A percentile compares a stretch with the other conserved stretches of the same genome.
These are phyloP conservation scores for Prunus salicina DNA, from an alignment of 306 rosid genomes.

Conservation along the genomic window DNA sequence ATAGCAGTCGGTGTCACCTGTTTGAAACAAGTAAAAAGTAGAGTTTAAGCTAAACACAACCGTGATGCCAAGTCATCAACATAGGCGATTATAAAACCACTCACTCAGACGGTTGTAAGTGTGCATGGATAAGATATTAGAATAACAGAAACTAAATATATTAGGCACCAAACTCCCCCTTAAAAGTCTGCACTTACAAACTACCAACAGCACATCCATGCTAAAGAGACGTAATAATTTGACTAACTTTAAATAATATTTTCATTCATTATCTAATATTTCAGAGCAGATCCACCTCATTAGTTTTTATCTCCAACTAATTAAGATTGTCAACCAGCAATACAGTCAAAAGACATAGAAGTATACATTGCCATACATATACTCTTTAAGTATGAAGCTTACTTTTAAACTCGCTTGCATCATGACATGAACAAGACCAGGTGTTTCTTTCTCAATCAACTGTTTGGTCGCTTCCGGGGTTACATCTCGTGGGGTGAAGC, in stretches of 20 bases:
- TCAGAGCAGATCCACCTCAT: background rate
- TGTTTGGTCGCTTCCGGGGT: slow-evolving; percentile 96
- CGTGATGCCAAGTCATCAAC: background rate
- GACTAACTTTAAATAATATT: background rate
- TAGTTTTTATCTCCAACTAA: background rate
- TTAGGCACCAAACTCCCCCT: background rate
- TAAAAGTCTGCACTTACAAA: background rate
- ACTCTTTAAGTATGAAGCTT: background rate
- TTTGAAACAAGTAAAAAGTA: slow-evolving; percentile 25
- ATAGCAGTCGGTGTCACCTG: slow-evolving; percentile 92
- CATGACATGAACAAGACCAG: slow-evolving; percentile 83
- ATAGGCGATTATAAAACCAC: background rate
- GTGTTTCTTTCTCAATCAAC: slow-evolving; percentile 86
- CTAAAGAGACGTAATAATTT: background rate
- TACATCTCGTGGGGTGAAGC: slow-evolving; percentile 71
- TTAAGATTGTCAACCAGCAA: background rate
- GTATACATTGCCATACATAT: background rate
- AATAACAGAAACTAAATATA: background rate
- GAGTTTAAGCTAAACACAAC: background rate
- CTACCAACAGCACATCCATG: background rate
- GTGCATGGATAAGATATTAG: background rate
- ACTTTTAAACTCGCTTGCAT: slow-evolving; percentile 94
- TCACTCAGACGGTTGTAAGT: background rate
- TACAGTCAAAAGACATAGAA: background rate
- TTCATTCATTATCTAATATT: background rate